phyloP scores from a whole-genome alignment of 441 rosid species.

The Croton laevigatus region DNA sequence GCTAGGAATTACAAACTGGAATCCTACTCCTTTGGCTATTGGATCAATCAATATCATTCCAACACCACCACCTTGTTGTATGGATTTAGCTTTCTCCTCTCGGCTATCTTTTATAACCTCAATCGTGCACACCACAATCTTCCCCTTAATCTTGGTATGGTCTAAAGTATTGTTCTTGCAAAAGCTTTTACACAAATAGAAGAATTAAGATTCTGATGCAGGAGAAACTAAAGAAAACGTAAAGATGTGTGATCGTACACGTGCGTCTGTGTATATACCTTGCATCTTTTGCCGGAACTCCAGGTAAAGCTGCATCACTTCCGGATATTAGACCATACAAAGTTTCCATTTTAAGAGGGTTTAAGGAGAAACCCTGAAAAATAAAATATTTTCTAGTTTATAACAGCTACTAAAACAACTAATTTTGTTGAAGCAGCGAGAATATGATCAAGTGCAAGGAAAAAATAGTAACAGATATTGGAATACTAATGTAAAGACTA shows the following conservation, averaged over 20 bases:
- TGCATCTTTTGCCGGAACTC: conserved; percentile 41
- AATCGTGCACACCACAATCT: conserved; percentile 41
- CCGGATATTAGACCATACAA: conserved; percentile 35
- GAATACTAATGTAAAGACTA: neutral
- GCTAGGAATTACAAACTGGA: conserved; percentile 39
- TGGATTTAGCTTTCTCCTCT: conserved; percentile 26
- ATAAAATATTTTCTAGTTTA: neutral
- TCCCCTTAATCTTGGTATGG: conserved; percentile 37
- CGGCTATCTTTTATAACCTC: conserved; percentile 29
- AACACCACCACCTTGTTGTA: conserved; percentile 42
- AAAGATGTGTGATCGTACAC: neutral
- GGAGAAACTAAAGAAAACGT: neutral
- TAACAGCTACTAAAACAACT: no score
- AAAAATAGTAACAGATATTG: no score
- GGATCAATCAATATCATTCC: conserved; percentile 46
- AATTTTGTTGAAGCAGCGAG: no score
- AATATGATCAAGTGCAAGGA: no score
- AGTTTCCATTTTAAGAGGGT: conserved; percentile 42
- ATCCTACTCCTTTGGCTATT: conserved; percentile 33
- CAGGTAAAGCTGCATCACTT: conserved; percentile 45
- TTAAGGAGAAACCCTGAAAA: conserved; percentile 43
- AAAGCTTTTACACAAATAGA: conserved; percentile 33
- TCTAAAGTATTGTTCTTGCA: conserved; percentile 46
- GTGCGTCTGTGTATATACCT: conserved; percentile 28
- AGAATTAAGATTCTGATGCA: neutral